phyloP scores from a whole-genome alignment of 2,329 filamentous ascomycete species.

The Dactylonectria macrodidyma region DNA sequence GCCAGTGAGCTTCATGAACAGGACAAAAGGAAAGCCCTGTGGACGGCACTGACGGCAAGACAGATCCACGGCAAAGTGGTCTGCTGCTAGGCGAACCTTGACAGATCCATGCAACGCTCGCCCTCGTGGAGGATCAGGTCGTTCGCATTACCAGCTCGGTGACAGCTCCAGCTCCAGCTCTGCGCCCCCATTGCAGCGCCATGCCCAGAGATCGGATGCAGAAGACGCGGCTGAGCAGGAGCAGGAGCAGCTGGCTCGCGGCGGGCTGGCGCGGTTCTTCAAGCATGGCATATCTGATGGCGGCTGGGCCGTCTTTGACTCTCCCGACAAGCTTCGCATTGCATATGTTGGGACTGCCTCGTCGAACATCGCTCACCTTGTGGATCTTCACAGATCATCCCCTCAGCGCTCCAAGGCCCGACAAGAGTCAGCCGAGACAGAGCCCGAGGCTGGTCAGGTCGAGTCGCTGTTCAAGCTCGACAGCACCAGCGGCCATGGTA shows the following conservation, averaged over 20 bases:
- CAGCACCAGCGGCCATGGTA: conserved; percentile 25
- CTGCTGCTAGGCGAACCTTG: not conserved
- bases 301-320: conserved; percentile 44
- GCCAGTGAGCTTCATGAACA: not conserved
- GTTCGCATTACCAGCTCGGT: not conserved
- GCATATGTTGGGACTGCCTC: conserved; percentile 45
- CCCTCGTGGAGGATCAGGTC: not conserved
- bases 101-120: not conserved
- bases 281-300: conserved; percentile 42
- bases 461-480: conserved; percentile 36
- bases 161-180: not conserved
- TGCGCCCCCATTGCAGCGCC: not conserved
- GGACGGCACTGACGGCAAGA: not conserved
- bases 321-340: conserved; percentile 43
- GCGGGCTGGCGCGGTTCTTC: conserved; percentile 42
- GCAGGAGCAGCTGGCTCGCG: conserved; percentile 41
- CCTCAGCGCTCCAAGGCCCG: conserved; percentile 32
- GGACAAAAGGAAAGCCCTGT: not conserved
- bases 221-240: conserved; percentile 35
- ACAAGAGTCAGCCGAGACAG: conserved; percentile 14
- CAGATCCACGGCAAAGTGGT: conserved; percentile 18
- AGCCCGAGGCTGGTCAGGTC: not conserved
- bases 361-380: conserved; percentile 40
- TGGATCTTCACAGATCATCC: conserved; percentile 40
- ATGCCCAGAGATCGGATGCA: not conserved